These are phyloP conservation scores for Hyaloscypha bicolor DNA, from an alignment of 495 filamentous ascomycete species.

Conservation along the genomic window DNA sequence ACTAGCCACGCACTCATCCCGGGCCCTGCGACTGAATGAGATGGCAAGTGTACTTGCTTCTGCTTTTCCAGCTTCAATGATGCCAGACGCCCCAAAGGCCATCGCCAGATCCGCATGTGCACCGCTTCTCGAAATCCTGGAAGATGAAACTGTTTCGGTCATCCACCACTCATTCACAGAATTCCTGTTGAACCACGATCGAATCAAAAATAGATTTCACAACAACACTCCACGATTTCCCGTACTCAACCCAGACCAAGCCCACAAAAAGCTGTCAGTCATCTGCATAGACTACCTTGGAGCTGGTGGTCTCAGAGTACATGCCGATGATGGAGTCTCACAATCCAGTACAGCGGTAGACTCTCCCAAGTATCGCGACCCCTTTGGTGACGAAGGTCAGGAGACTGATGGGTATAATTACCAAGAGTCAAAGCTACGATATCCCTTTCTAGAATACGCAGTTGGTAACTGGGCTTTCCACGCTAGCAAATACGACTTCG, in stretches of 20 bases:
- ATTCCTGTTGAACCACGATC: constrained; percentile 36
- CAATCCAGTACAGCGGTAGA: not conserved
- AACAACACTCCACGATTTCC: constrained; percentile 15
- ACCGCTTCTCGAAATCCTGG: constrained; percentile 51
- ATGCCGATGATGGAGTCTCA: not conserved
- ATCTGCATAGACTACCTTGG: constrained; percentile 14
- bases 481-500: constrained; percentile 15
- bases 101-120: constrained; percentile 42
- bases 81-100: constrained; percentile 8
- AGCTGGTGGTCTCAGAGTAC: constrained; percentile 5
- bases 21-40: constrained; percentile 53
- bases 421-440: constrained; percentile 12
- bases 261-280: constrained; percentile 12
- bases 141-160: constrained; percentile 51
- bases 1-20: constrained; percentile 45
- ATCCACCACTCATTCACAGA: constrained; percentile 58
- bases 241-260: constrained; percentile 6
- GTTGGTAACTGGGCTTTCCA: constrained; percentile 34
- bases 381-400: not conserved
- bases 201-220: not conserved
- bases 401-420: constrained; percentile 7
- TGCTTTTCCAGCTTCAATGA: not conserved
- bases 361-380: not conserved
- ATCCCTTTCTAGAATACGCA: constrained; percentile 40
- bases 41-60: constrained; percentile 39